Evolutionary conservation across 345 rosid genomes (phyloP), one percentile per base, ranked within the genome.

Genomic region (Citrus inodora): DNA sequence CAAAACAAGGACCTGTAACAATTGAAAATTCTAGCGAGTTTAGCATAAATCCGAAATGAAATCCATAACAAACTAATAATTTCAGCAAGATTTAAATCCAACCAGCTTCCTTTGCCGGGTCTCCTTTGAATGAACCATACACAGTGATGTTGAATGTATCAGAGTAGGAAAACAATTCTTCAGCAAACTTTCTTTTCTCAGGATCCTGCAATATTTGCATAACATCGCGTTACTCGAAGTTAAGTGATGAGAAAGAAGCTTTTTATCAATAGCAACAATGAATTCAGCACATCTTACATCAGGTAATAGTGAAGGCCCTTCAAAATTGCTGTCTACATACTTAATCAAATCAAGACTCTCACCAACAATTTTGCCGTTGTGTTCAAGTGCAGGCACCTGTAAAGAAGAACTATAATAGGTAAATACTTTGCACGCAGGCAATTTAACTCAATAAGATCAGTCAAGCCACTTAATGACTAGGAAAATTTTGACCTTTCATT

Each of bases 301-400:
- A 0, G 97, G 97, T 74, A 77, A 76, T 40, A 95, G 88, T 2
- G 95, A 89, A 80, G 95, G 91, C 46, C 97, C 99, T 70, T 93
- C 93, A 51, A 95, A 93, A 85, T 88, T 92, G 85, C 76, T 80
- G 27, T 95, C 97, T 6, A 94, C 56, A 74, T 94, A 95, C 73
- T 88, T 89, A 60, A 92, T 82, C 86, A 95, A 82, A 78, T 95
- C 95, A 14, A 95, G 85, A 88, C 98, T 92, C 87, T 95, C 98
- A 38, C 98, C 97, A 14, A 79, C 92, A 64, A 94, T 48, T 85
- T 94, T 92, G 6, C 97, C 93, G 79, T 95, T 86, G 86, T 95
- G 99, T 79, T 95, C 99, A 86, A 95, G 81, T 6, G 99, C 83
- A 38, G 98, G 98, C 60, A 95, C 98, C 99, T 93, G 35, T 10